These are phyloP conservation scores for Lipomyces kockii DNA, from an alignment of 805 yeast species.

Conservation along the genomic window DNA sequence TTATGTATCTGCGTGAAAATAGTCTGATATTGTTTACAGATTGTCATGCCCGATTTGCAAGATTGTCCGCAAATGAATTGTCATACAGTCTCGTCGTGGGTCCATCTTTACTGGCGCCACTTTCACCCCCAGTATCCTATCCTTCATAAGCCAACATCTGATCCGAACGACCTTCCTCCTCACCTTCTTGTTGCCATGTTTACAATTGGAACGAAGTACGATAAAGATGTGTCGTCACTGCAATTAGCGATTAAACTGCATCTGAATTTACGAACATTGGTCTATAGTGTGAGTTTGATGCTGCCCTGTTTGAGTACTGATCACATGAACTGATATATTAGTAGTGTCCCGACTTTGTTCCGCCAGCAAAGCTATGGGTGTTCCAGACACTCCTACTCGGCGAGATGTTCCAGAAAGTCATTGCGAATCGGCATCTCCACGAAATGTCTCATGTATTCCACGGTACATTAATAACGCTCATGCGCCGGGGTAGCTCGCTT, in stretches of 20 bases:
- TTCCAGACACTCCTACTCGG: conserved; percentile 41
- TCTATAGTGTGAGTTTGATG: conserved; percentile 16
- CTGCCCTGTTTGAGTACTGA: conserved; percentile 5
- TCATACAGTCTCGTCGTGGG: conserved; percentile 36
- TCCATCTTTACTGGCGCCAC: conserved; percentile 46
- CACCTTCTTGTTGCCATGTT: conserved; percentile 41
- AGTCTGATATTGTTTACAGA: neutral
- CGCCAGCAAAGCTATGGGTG: conserved; percentile 38
- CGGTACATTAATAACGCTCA: conserved; percentile 41
- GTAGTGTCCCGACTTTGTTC: conserved; percentile 39
- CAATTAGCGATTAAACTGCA: conserved; percentile 22
- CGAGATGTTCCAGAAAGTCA: conserved; percentile 39
- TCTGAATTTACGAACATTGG: conserved; percentile 23
- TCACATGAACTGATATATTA: conserved; percentile 19
- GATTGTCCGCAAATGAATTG: conserved; percentile 23
- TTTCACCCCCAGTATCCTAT: conserved; percentile 50
- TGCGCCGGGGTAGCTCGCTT: conserved; percentile 37
- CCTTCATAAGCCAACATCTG: conserved; percentile 48
- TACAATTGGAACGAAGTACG: conserved; percentile 42
- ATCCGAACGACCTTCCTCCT: conserved; percentile 35
- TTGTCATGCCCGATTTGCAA: conserved; percentile 18
- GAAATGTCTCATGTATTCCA: conserved; percentile 45
- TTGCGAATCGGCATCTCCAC: conserved; percentile 41
- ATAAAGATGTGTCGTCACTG: conserved; percentile 24
- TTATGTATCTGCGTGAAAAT: neutral